Conservation (phyloP, 495 filamentous ascomycete species). For the Aspergillus diversus region DNA sequence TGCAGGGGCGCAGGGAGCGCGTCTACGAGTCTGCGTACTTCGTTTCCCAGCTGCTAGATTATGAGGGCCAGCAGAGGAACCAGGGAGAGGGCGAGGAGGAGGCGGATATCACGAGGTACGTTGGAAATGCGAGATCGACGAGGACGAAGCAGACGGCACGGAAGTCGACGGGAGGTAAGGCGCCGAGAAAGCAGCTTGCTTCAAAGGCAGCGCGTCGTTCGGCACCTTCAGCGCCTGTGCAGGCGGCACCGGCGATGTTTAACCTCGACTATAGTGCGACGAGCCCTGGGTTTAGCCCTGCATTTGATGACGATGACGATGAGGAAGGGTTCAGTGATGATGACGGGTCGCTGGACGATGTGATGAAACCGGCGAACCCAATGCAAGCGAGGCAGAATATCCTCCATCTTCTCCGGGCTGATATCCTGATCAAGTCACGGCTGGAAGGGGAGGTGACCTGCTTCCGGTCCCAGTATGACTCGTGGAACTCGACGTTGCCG, state of each 20-base stretch:
- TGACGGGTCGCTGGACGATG: neutral
- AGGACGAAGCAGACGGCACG: neutral
- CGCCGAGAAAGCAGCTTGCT: neutral
- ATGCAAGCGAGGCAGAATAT: conserved; percentile 23
- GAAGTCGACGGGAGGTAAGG: neutral
- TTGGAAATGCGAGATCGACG: neutral
- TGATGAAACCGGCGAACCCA: conserved; percentile 8
- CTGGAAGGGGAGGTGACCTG: conserved; percentile 21
- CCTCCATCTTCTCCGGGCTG: conserved; percentile 18
- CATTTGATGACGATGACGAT: neutral
- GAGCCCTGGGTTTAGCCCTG: too few relatives aligned
- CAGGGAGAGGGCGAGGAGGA: conserved; percentile 19
- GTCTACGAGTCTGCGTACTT: conserved; percentile 21
- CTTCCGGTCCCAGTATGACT: conserved; percentile 19
- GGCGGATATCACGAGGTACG: neutral
- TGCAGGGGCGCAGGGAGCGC: conserved; percentile 8
- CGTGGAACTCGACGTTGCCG: conserved; percentile 15
- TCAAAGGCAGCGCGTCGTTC: neutral
- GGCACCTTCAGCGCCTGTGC: neutral
- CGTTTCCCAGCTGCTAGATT: conserved; percentile 18
- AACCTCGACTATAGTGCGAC: too few relatives aligned
- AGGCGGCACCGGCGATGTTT: too few relatives aligned
- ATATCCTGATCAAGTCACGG: conserved; percentile 18
- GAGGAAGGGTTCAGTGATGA: conserved; percentile 15
- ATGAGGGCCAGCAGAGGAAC: conserved; percentile 2